Base-by-base conservation (phyloP, 2,329 filamentous ascomycete species). In the Endoconidiophora polonica region DNA sequence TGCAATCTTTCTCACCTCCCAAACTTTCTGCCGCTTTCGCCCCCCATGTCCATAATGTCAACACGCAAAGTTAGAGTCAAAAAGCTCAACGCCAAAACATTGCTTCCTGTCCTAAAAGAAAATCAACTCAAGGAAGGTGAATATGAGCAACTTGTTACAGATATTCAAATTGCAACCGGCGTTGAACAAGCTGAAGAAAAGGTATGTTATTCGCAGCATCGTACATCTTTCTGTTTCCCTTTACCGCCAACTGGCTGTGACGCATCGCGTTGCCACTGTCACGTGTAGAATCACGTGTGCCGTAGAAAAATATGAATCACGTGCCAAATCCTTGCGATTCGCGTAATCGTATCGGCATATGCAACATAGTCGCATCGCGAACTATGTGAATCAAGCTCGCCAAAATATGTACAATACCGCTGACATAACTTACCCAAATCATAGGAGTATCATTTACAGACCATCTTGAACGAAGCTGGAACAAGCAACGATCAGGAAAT, bases 121-220 rank as follows among this genome's bases (percentile, higher is more conserved):
- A 76, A 86, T 66, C 85, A 96, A 63, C 83, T 96, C 67, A 87
- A 95, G 63, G 74, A 82, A 62, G 76, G 73, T 61, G 78, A 87
- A 66, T 94, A 95, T 66, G 86, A 94, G 68, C 77, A 84, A 60
- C 80, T 90, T 63, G 83, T 83, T 58, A 82, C 83, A 63, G 75
- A 85, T 77, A 71, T 79, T 73, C 68, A 86, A 81, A 86, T 95
- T 63, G 87, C 91, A 63, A 95, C 88, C 57, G 91, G 91, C 67
- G 91, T 98, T 59, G 91, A 98, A 68, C 88, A 94, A 64, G 85
- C 81, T 57, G 91, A 98, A 69, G 88, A 96, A 77, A 90, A 90
- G 70, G 91, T 95, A 68, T 79, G 87, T 85, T 56, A 56, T 57
- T 56, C 57, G 59, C 58, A 54, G 57, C 56, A 3, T 29, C 7